Conservation (phyloP, 2,329 filamentous ascomycete genomes). For the Fusarium mangiferae region DNA sequence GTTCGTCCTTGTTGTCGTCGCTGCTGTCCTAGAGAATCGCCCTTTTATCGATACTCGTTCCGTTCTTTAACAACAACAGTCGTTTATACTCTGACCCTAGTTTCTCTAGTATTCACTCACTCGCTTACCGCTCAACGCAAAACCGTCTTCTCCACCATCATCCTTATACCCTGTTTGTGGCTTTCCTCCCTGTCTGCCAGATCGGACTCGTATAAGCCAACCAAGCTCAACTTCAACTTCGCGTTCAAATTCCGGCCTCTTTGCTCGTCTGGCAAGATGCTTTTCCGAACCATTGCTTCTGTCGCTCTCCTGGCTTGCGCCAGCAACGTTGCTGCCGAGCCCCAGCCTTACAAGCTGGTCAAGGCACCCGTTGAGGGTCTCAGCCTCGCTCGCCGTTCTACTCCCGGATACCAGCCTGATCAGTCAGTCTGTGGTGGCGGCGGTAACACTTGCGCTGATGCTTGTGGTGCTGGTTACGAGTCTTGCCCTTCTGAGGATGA, state of each 20-base stretch:
- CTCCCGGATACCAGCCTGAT: conserved; percentile 60
- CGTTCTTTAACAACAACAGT: conserved; percentile 39
- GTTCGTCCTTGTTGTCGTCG: conserved; percentile 23
- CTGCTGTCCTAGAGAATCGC: conserved; percentile 36
- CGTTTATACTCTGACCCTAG: conserved; percentile 23
- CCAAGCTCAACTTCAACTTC: conserved; percentile 11
- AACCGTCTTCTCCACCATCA: conserved; percentile 30
- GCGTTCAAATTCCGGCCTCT: conserved; percentile 4
- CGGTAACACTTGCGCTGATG: conserved; percentile 64
- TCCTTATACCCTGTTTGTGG: conserved; percentile 36
- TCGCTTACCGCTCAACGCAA: conserved; percentile 20
- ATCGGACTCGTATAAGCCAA: conserved; percentile 26
- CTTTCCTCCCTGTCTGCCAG: conserved; percentile 35
- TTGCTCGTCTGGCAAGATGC: conserved; percentile 46
- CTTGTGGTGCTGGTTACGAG: conserved; percentile 62
- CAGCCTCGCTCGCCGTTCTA: conserved; percentile 57
- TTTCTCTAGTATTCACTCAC: conserved; percentile 19
- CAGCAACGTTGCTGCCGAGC: conserved; percentile 45
- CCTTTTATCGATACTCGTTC: conserved; percentile 40
- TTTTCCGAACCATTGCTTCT: conserved; percentile 48
- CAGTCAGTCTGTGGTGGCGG: conserved; percentile 57
- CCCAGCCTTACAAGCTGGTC: conserved; percentile 52
- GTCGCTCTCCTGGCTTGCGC: conserved; percentile 51
- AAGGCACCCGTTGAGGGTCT: conserved; percentile 51
- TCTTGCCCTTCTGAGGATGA: conserved; percentile 61